A percentile compares a stretch with the other conserved stretches of the same genome.
phyloP scores from a whole-genome alignment of 2,329 filamentous ascomycete species.

The Dactylellina drechsleri region DNA sequence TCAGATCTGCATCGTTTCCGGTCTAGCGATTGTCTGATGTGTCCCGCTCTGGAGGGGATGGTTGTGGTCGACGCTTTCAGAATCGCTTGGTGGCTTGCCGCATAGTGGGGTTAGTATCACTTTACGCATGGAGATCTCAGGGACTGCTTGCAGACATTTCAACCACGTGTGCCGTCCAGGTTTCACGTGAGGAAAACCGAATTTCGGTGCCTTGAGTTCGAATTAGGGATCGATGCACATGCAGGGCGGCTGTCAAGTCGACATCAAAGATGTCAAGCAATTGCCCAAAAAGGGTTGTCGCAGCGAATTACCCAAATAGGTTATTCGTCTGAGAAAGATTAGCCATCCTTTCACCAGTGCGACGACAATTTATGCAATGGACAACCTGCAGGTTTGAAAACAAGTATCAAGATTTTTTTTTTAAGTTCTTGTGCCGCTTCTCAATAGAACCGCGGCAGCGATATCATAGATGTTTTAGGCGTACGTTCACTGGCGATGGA shows the following conservation, averaged over 20 bases:
- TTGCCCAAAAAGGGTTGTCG: slow-evolving; percentile 16
- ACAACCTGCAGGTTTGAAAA: slow-evolving; percentile 26
- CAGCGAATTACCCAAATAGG: slow-evolving; percentile 27
- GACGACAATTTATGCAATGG: background rate
- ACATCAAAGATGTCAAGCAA: slow-evolving; percentile 4
- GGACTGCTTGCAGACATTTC: slow-evolving; percentile 16
- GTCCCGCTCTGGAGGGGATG: no score
- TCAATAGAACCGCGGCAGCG: no score
- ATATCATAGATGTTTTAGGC: no score
- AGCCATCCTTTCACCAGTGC: background rate
- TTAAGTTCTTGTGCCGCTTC: background rate
- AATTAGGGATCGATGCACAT: slow-evolving; percentile 2
- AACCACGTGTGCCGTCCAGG: slow-evolving; percentile 6
- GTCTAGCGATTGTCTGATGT: no score
- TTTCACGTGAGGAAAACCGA: background rate
- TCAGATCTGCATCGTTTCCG: no score
- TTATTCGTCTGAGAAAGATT: slow-evolving; percentile 22
- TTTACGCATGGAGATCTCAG: slow-evolving; percentile 27
- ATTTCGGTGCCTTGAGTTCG: slow-evolving; percentile 7
- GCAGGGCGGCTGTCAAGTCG: background rate
- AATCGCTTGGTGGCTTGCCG: no score
- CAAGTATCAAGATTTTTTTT: background rate
- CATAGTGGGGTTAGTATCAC: background rate
- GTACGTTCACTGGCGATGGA: no score
- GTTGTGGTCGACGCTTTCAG: no score